Evolutionary conservation across 106 monocot genomes (phyloP), one percentile per base, ranked within the genome.

Genomic region (Hemerocallis citrina): DNA sequence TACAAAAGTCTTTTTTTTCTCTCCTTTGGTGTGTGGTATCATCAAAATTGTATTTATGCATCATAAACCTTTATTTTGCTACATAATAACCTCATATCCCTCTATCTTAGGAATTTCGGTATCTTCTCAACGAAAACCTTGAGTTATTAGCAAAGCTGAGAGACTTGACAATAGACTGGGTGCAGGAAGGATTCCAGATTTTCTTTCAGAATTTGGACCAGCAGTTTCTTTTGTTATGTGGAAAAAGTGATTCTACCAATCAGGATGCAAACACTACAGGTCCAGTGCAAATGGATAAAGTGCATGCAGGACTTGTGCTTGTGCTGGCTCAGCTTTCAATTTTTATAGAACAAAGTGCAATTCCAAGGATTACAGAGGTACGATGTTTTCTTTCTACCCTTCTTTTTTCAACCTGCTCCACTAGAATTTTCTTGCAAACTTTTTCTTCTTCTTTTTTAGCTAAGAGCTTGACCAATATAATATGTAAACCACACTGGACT

Each of bases 281-380:
- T 51, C 29, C 66, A 38, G 38, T 73, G 46, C 80, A 68, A 32
- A 20, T 57, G 2, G 95, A 91, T 49, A 96, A 79, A 71, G 74
- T 96, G 28, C 84, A 78, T 17, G 55, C 87, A 36, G 91, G 76
- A 46, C 74, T 81, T 61, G 74, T 87, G 55, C 87, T 96, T 71
- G 81, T 96, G 56, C 69, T 96, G 34, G 83, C 84, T 24, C 95
- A 91, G 42, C 81, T 96, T 72, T 86, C 81, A 56, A 65, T 81
- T 56, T 96, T 81, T 47, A 81, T 87, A 39, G 95, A 96, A 72
- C 95, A 91, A 76, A 79, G 33, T 87, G 84, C 76, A 52, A 82
- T 96, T 67, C 95, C 95, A 65, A 91, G 85, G 87, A 81, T 96
- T 63, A 91, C 81, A 12, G 95, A 96, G 87, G 95, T 68, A 79